Conservation (phyloP, 805 yeast genomes). For the Lipomyces kockii region DNA sequence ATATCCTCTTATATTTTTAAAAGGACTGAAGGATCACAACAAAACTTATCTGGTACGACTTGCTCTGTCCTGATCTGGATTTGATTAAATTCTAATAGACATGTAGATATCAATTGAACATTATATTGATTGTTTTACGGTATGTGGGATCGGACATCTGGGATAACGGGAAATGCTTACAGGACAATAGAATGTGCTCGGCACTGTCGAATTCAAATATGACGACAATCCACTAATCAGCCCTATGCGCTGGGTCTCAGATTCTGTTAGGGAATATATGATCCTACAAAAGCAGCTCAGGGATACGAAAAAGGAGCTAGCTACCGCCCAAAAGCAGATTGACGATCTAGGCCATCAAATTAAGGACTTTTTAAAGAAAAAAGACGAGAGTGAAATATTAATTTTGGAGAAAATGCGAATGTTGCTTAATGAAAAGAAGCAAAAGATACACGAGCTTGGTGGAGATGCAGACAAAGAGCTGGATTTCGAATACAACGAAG, state of each 20-base stretch:
- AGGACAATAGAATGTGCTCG: constrained; percentile 14
- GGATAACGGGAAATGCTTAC: background rate
- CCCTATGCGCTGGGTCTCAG: constrained; percentile 11
- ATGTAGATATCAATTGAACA: constrained; percentile 16
- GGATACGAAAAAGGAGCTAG: background rate
- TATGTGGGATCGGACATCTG: background rate
- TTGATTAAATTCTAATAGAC: background rate
- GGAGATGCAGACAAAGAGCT: background rate
- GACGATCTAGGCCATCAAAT: constrained; percentile 10
- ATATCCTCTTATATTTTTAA: constrained; percentile 17
- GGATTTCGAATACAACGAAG: constrained; percentile 2
- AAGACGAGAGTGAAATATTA: constrained; percentile 10
- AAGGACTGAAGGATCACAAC: constrained; percentile 4
- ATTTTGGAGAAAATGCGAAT: constrained; percentile 16
- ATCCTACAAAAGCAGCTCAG: background rate
- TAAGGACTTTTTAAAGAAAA: constrained; percentile 15
- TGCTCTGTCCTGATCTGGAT: background rate
- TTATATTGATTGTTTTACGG: constrained; percentile 16
- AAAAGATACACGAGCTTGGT: constrained; percentile 18
- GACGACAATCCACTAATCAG: constrained; percentile 10
- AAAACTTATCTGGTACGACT: constrained; percentile 1
- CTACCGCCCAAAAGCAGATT: background rate
- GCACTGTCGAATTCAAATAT: constrained; percentile 5
- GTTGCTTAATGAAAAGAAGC: constrained; percentile 25
- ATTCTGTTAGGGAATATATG: constrained; percentile 10